Base-by-base conservation (phyloP, 805 yeast genomes). In the Komagataella populi region DNA sequence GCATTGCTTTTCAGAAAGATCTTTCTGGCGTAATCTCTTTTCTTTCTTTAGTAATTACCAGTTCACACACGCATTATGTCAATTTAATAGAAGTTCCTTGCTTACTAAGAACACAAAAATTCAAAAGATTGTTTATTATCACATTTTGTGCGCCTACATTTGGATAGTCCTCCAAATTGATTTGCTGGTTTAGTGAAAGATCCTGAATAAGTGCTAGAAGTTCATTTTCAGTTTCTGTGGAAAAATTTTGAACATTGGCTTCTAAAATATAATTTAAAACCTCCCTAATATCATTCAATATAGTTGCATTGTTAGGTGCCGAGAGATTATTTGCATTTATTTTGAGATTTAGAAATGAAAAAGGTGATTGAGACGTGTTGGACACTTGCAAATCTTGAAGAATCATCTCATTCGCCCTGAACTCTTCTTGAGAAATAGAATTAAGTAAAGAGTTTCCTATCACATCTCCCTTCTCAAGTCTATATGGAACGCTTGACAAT, bases 1-100 rank as follows among this genome's bases (percentile, higher is more conserved):
- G 72, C 76, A 2, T 66, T 76, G 48, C 62, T 73, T 4, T 67
- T 78, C 48, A 73, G 83, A 54, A 71, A 73, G 57, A 64, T 76
- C 43, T 77, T 73, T 57, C 63, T 73, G 51, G 59, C 58, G 63
- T 30, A 30, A 14, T 8, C 20, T 30, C 14, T 30, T 30, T 8
- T 30, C 39, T 30, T 10, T 30, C 12, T 30, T 8, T 30, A 10
- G 10, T 14, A 30, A 30, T 8, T 20, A 20, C 20, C 20, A 30
- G 10, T 30, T 30, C 10, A 30, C 39, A 8, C 39, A 30, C 14
- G 39, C 5, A 30, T 30, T 30, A 30, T 30, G 39, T 30, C 39
- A 30, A 30, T 30, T 14, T 30, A 10, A 30, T 30, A 30, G 8
- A 30, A 30, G 39, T 4, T 4, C 39, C 39, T 30, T 30, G 39